Evolutionary conservation across 2,329 filamentous ascomycete genomes (phyloP).

Genomic region (Seiridium unicorne): DNA sequence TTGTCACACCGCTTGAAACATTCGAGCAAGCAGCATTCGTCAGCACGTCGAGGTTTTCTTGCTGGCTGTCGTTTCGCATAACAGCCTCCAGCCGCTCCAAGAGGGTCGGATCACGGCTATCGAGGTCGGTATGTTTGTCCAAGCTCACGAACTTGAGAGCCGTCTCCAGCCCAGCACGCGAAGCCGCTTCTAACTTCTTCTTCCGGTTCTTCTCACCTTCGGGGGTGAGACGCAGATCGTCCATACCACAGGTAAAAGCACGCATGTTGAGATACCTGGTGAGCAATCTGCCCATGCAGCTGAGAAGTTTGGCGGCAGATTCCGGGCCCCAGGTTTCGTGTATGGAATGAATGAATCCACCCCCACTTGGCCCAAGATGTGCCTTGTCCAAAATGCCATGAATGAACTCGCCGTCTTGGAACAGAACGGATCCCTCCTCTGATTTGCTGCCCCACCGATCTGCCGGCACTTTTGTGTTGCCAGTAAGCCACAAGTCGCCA

Average conservation of each 20-base stretch:
- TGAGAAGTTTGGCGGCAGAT: conserved; percentile 81
- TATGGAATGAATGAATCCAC: conserved; percentile 86
- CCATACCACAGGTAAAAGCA: conserved; percentile 95
- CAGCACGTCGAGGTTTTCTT: conserved; percentile 83
- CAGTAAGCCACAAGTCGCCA: conserved; percentile 74
- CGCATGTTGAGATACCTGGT: conserved; percentile 91
- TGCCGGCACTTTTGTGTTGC: conserved; percentile 75
- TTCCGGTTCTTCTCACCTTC: conserved; percentile 72
- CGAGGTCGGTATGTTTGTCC: conserved; percentile 52
- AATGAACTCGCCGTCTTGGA: conserved; percentile 84
- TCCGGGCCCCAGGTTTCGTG: conserved; percentile 92
- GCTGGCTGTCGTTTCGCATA: conserved; percentile 85
- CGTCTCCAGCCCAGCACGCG: conserved; percentile 71
- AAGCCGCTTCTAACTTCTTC: conserved; percentile 65
- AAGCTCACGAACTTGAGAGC: conserved; percentile 88
- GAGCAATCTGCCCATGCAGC: conserved; percentile 82
- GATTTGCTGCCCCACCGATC: conserved; percentile 74
- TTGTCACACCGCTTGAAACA: conserved; percentile 78
- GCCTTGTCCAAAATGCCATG: conserved; percentile 93
- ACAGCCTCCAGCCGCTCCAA: conserved; percentile 82
- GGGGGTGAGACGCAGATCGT: conserved; percentile 83
- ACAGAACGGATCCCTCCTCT: conserved; percentile 79
- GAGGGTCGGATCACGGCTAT: conserved; percentile 68
- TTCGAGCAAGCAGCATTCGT: conserved; percentile 69
- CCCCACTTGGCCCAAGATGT: conserved; percentile 83